phyloP scores from a whole-genome alignment of 202 grass and related monocot genomes.

The Hordeum pubiflorum region DNA sequence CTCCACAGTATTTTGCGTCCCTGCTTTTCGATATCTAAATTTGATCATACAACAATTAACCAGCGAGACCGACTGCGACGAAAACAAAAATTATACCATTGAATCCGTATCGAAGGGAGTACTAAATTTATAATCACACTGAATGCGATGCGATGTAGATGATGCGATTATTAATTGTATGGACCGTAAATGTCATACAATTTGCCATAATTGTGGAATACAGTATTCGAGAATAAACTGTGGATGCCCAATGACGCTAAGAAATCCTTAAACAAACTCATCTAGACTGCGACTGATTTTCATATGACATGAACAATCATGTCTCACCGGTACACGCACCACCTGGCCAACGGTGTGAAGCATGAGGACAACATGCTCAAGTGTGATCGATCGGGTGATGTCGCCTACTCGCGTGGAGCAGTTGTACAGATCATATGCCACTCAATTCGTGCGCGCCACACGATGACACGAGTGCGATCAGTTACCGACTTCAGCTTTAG shows the following conservation, averaged over 20 bases:
- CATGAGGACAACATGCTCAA: neutral
- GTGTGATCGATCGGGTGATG: neutral
- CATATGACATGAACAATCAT: neutral
- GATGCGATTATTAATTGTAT: neutral
- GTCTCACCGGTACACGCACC: neutral
- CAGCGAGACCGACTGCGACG: too few relatives aligned
- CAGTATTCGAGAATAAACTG: neutral
- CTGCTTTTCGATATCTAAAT: too few relatives aligned
- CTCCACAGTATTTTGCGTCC: too few relatives aligned
- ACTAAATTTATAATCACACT: neutral
- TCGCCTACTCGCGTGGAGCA: neutral
- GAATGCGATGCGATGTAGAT: neutral
- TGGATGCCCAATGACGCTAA: neutral
- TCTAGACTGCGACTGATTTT: neutral
- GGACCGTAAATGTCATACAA: neutral
- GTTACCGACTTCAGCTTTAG: neutral
- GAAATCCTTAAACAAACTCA: neutral
- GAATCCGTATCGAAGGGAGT: too few relatives aligned
- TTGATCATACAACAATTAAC: too few relatives aligned
- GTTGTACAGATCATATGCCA: neutral
- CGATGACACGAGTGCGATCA: neutral
- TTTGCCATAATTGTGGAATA: neutral
- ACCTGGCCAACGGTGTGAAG: neutral
- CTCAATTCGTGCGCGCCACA: neutral
- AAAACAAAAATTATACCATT: too few relatives aligned